Percentiles rank a stretch among this genome's conserved stretches.
Evolutionary conservation across 2,329 filamentous ascomycete species (phyloP).

Genomic region (Penicillium concentricum): DNA sequence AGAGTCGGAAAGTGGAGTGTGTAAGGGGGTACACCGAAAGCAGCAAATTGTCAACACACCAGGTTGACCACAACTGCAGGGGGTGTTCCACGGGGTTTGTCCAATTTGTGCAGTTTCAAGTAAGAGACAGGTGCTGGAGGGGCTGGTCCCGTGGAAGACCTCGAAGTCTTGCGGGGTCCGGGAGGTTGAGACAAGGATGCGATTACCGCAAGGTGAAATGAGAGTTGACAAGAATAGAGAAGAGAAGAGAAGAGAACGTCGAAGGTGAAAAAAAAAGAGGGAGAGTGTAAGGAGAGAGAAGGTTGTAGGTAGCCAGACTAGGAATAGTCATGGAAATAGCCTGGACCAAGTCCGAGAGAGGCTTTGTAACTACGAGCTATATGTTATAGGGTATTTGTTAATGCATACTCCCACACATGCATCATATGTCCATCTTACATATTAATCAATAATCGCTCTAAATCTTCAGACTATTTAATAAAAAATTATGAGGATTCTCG

Average conservation of each 20-base stretch:
- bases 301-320: not conserved
- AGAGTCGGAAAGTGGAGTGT: slow-evolving; percentile 4
- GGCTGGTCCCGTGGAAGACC: not conserved
- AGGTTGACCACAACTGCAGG: not conserved
- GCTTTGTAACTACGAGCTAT: no score
- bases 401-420: not conserved
- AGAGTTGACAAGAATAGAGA: not conserved
- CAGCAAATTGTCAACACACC: slow-evolving; percentile 36
- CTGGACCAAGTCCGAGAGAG: not conserved
- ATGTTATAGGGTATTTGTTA: not conserved
- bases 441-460: slow-evolving; percentile 4
- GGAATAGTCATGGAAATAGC: not conserved
- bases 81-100: not conserved
- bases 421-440: not conserved
- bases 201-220: not conserved
- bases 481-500: not conserved
- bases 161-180: slow-evolving; percentile 1
- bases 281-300: not conserved
- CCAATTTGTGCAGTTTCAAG: not conserved
- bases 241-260: not conserved
- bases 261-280: not conserved
- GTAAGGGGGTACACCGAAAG: slow-evolving; percentile 27
- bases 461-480: not conserved
- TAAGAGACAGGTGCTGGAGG: not conserved
- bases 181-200: not conserved